These are phyloP conservation scores for Phytophthora litchii DNA, from an alignment of 352 stramenopile genomes.

Conservation along the genomic window DNA sequence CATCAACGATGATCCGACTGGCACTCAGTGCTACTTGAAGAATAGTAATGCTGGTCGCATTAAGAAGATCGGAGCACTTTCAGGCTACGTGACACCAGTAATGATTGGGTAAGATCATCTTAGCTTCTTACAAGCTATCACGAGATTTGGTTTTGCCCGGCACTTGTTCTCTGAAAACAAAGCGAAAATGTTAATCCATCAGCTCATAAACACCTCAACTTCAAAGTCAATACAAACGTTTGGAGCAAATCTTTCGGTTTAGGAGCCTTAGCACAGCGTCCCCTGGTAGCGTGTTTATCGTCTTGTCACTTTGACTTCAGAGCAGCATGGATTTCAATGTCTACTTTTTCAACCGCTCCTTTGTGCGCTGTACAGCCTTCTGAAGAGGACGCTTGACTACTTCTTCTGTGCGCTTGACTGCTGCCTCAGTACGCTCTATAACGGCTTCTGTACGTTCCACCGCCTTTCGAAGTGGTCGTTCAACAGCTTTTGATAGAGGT, in stretches of 20 bases:
- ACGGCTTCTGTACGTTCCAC: conserved; percentile 41
- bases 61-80: conserved; percentile 31
- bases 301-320: not conserved
- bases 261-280: not conserved
- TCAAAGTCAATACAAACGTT: not conserved
- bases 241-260: not conserved
- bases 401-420: conserved; percentile 41
- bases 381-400: conserved; percentile 24
- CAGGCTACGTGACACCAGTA: conserved; percentile 21
- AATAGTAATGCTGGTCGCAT: conserved; percentile 18
- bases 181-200: too few relatives aligned
- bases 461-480: conserved; percentile 29
- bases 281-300: not conserved
- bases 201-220: not conserved
- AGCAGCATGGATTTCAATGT: conserved; percentile 6
- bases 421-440: conserved; percentile 28
- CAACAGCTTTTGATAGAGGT: conserved; percentile 47
- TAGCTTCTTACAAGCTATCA: too few relatives aligned
- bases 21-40: conserved; percentile 38
- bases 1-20: conserved; percentile 39
- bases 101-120: conserved; percentile 1
- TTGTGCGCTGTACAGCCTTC: conserved; percentile 32
- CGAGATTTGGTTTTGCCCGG: too few relatives aligned
- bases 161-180: too few relatives aligned
- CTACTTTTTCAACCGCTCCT: conserved; percentile 38